phyloP scores from a whole-genome alignment of 139 green algal species.

The Chlorella sp. region DNA sequence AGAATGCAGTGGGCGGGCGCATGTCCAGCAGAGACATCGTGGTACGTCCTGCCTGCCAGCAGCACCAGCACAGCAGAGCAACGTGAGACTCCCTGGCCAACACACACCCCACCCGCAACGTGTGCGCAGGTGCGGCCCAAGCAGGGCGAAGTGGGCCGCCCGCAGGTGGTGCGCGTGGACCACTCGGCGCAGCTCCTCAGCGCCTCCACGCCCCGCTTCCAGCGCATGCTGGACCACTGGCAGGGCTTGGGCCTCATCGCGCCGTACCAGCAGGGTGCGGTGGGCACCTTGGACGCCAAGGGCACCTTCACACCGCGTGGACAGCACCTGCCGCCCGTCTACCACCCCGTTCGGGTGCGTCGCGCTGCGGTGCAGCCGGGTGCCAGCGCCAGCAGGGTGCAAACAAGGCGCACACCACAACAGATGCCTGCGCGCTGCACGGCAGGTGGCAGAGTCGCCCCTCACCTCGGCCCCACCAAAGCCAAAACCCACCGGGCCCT shows the following conservation, averaged over 20 bases:
- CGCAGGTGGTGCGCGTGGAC: background rate
- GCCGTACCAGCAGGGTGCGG: background rate
- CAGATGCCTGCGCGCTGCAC: too few relatives aligned
- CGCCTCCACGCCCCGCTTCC: background rate
- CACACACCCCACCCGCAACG: too few relatives aligned
- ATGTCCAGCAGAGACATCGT: background rate
- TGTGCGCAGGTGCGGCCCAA: too few relatives aligned
- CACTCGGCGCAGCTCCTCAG: background rate
- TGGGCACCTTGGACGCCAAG: background rate
- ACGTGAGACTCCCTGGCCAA: background rate
- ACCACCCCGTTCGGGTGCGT: background rate
- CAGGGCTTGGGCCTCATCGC: background rate
- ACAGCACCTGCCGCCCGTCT: background rate
- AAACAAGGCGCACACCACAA: too few relatives aligned
- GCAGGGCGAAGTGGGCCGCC: too few relatives aligned
- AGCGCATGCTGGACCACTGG: background rate
- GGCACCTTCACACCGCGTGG: background rate
- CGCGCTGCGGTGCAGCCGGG: too few relatives aligned
- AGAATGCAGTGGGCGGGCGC: background rate
- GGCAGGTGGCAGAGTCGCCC: too few relatives aligned
- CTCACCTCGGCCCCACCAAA: too few relatives aligned
- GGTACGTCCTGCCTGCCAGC: too few relatives aligned
- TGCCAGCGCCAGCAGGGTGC: too few relatives aligned
- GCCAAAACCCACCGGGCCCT: too few relatives aligned
- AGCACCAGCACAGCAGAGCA: too few relatives aligned